Evolutionary conservation across 495 filamentous ascomycete species (phyloP).

Genomic region (Podospora didyma): DNA sequence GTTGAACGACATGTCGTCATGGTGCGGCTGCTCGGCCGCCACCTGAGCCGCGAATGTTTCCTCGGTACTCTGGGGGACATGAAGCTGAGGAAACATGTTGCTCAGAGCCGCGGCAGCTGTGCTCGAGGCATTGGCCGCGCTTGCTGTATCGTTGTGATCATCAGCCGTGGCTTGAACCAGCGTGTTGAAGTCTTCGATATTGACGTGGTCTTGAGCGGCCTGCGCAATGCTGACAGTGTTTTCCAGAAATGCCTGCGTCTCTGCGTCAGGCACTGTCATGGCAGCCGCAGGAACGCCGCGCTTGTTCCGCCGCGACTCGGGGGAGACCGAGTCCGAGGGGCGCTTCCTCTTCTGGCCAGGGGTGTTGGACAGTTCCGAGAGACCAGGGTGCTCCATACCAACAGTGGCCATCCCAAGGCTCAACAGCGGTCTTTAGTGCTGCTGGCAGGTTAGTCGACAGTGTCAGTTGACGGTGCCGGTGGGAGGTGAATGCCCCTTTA

Average conservation of each 20-base stretch:
- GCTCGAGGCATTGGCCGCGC: constrained; percentile 52
- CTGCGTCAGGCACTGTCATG: constrained; percentile 33
- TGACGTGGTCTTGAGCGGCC: constrained; percentile 37
- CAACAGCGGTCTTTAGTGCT: constrained; percentile 17
- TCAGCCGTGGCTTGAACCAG: constrained; percentile 44
- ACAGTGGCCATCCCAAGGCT: constrained; percentile 39
- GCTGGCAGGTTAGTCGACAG: constrained; percentile 5
- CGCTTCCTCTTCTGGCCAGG: constrained; percentile 47
- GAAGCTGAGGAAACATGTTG: constrained; percentile 62
- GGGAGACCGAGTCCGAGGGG: constrained; percentile 34
- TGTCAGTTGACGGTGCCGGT: neutral
- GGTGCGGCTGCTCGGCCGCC: constrained; percentile 18
- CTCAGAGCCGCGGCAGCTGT: constrained; percentile 68
- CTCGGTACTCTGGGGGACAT: constrained; percentile 67
- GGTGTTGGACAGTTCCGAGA: constrained; percentile 23
- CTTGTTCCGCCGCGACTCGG: constrained; percentile 42
- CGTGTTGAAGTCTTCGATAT: constrained; percentile 44
- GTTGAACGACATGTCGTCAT: constrained; percentile 30
- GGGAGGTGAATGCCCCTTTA: no score
- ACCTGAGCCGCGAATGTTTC: constrained; percentile 53
- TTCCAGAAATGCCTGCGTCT: constrained; percentile 39
- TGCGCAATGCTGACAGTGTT: constrained; percentile 45
- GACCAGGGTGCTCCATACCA: constrained; percentile 37
- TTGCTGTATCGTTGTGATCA: constrained; percentile 40
- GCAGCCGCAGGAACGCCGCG: constrained; percentile 37